Percentiles rank a stretch among this genome's conserved stretches.
Evolutionary conservation across 768 basidiomycete genomes (phyloP).

Genomic region (Filobasidium wieringae): DNA sequence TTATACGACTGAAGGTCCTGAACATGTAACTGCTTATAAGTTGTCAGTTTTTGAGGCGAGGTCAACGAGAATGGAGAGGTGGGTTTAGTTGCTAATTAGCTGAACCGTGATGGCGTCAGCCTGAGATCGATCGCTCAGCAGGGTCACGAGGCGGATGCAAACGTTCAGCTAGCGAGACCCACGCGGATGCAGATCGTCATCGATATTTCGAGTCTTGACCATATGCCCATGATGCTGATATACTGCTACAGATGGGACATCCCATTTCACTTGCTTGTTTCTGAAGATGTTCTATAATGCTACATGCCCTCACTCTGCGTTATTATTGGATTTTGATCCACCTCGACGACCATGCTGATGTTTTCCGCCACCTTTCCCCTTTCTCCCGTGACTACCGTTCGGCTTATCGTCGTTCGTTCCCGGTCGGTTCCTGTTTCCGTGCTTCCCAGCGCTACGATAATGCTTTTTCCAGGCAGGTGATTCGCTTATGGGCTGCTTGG

Average conservation of each 20-base stretch:
- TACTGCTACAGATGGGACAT: too few species aligned
- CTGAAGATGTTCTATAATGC: too few species aligned
- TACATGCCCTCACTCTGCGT: too few species aligned
- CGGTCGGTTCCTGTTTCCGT: not conserved
- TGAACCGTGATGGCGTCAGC: not conserved
- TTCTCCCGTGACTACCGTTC: not conserved
- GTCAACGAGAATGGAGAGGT: too few species aligned
- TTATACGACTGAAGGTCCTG: not conserved
- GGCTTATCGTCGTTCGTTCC: not conserved
- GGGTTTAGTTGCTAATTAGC: not conserved
- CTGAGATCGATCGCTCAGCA: not conserved
- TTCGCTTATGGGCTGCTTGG: slow-evolving; percentile 25
- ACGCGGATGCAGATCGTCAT: too few species aligned
- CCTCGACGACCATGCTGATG: not conserved
- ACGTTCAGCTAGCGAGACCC: too few species aligned
- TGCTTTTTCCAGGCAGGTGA: slow-evolving; percentile 28
- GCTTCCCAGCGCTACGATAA: slow-evolving; percentile 10
- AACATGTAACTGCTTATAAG: not conserved
- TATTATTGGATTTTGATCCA: too few species aligned
- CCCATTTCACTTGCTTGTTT: too few species aligned
- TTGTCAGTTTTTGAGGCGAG: too few species aligned
- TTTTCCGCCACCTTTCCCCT: not conserved
- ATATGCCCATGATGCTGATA: too few species aligned
- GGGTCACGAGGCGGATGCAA: too few species aligned
- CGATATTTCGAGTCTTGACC: too few species aligned